A percentile compares a stretch with the other conserved stretches of the same genome.
These are phyloP conservation scores for Silene latifolia DNA, from an alignment of 148 eudicot species.

Conservation along the genomic window DNA sequence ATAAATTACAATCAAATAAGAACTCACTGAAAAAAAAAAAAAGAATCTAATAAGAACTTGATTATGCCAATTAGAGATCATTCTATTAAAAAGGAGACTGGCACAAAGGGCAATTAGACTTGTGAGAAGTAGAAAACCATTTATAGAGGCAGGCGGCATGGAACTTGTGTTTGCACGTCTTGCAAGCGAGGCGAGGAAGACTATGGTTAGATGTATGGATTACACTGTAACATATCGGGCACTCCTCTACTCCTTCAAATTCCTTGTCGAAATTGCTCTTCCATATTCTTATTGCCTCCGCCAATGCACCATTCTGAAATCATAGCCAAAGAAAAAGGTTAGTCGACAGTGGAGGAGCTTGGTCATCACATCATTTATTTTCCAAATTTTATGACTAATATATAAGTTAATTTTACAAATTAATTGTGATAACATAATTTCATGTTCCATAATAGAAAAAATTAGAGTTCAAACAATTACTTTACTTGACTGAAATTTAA, in stretches of 20 bases:
- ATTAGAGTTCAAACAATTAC: too few species aligned
- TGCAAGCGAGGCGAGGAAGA: slow-evolving; percentile 96
- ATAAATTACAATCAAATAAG: too few species aligned
- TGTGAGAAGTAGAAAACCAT: slow-evolving; percentile 96
- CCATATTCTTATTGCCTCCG: slow-evolving; percentile 94
- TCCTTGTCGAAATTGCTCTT: slow-evolving; percentile 93
- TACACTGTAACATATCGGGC: slow-evolving; percentile 98
- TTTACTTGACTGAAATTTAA: too few species aligned
- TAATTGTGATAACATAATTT: too few species aligned
- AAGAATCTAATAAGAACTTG: slow-evolving; percentile 5
- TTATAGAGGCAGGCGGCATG: slow-evolving; percentile 94
- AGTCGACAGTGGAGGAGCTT: not conserved
- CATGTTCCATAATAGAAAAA: too few species aligned
- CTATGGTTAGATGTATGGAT: slow-evolving; percentile 80
- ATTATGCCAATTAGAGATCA: not conserved
- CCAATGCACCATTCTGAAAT: slow-evolving; percentile 86
- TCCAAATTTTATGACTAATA: too few species aligned
- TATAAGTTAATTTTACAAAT: too few species aligned
- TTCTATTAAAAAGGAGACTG: slow-evolving; percentile 79
- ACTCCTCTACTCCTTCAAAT: slow-evolving; percentile 96
- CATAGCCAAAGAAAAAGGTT: slow-evolving; percentile 14
- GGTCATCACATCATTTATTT: not conserved
- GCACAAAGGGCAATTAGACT: slow-evolving; percentile 94
- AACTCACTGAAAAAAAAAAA: too few species aligned
- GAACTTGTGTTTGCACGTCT: slow-evolving; percentile 94